phyloP scores from a whole-genome alignment of 768 basidiomycete species.

The Boletellus sp. region DNA sequence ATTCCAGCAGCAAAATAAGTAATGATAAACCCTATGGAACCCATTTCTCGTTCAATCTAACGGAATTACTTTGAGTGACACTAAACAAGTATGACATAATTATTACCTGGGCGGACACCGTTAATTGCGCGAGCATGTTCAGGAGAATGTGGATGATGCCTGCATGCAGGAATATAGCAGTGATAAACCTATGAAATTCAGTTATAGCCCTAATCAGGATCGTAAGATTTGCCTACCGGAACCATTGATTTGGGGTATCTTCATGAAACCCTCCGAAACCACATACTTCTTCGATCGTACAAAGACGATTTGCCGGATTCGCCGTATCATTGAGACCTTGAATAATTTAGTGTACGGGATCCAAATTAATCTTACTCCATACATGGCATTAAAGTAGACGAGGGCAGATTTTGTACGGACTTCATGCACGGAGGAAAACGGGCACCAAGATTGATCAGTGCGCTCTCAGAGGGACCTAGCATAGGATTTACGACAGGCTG shows the following conservation, averaged over 20 bases:
- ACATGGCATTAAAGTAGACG: constrained; percentile 59
- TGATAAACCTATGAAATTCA: constrained; percentile 59
- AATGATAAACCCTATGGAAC: constrained; percentile 77
- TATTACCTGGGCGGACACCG: constrained; percentile 69
- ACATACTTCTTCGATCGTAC: constrained; percentile 79
- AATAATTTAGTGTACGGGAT: constrained; percentile 6
- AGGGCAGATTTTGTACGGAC: constrained; percentile 50
- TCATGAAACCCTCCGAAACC: constrained; percentile 74
- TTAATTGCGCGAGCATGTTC: constrained; percentile 87
- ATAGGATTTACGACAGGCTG: constrained; percentile 84
- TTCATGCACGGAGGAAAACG: constrained; percentile 96
- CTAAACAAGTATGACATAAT: background rate
- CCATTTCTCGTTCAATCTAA: constrained; percentile 90
- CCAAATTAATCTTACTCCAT: constrained; percentile 21
- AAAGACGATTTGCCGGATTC: constrained; percentile 66
- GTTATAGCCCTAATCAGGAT: constrained; percentile 45
- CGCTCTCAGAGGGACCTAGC: constrained; percentile 85
- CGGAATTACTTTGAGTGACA: constrained; percentile 3
- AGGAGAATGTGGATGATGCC: constrained; percentile 90
- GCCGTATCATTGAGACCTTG: constrained; percentile 80
- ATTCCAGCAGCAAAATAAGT: constrained; percentile 90
- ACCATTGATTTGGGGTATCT: constrained; percentile 51
- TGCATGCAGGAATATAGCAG: constrained; percentile 89
- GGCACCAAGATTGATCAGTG: constrained; percentile 83
- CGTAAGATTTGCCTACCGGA: constrained; percentile 36